These are phyloP conservation scores for Blastocystis sp. DNA, from an alignment of 352 stramenopile species.

Conservation along the genomic window DNA sequence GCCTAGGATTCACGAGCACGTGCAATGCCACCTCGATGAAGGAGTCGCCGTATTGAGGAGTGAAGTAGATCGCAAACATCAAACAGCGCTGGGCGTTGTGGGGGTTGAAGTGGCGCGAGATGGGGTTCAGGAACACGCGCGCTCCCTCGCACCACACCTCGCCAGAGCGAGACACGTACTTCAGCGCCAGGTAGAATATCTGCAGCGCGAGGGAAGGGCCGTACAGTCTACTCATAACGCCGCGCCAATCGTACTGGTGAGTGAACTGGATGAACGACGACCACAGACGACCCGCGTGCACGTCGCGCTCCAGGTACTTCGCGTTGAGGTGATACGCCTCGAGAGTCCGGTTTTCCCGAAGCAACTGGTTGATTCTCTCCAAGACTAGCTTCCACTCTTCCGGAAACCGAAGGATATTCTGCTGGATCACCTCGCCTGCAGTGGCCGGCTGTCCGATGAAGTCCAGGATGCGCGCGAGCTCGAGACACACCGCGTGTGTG, in stretches of 20 bases:
- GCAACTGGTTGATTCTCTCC: not conserved
- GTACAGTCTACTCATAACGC: conserved; percentile 56
- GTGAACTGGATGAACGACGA: conserved; percentile 50
- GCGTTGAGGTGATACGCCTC: not conserved
- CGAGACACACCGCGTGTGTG: conserved; percentile 5
- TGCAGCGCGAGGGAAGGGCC: conserved; percentile 67
- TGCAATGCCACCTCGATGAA: conserved; percentile 71
- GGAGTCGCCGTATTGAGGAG: conserved; percentile 78
- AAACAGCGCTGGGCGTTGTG: conserved; percentile 69
- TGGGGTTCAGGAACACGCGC: conserved; percentile 71
- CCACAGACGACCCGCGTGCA: conserved; percentile 9
- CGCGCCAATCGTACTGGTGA: not conserved
- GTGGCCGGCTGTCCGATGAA: not conserved
- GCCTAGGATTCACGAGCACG: not conserved
- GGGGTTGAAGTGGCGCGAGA: conserved; percentile 73
- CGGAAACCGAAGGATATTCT: not conserved
- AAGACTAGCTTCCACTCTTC: conserved; percentile 34
- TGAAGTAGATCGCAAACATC: conserved; percentile 79
- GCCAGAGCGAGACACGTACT: conserved; percentile 76
- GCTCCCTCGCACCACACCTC: conserved; percentile 81
- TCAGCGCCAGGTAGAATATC: conserved; percentile 68
- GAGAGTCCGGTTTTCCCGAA: not conserved
- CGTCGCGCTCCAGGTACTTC: not conserved
- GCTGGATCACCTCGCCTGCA: not conserved
- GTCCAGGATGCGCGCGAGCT: conserved; percentile 9